These are phyloP conservation scores for Backusella westeae DNA, from an alignment of 192 early-diverging fungal species.

Conservation along the genomic window DNA sequence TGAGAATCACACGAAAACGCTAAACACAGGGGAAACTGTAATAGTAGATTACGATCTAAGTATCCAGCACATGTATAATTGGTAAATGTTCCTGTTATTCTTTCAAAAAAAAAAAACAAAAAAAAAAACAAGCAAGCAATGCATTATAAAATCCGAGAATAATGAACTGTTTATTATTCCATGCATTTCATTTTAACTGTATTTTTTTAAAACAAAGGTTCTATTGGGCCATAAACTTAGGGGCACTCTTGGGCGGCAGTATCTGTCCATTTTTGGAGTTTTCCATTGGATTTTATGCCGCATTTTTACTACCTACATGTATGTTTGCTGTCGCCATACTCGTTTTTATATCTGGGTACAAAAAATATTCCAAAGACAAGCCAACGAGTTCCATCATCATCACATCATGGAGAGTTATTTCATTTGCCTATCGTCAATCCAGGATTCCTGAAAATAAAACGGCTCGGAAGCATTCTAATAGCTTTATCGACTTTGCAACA, in stretches of 20 bases:
- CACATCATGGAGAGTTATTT: conserved; percentile 38
- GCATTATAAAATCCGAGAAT: not conserved
- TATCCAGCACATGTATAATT: conserved; percentile 67
- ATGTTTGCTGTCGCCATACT: conserved; percentile 50
- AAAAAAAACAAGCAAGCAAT: not conserved
- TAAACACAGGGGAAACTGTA: conserved; percentile 47
- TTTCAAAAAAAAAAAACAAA: not conserved
- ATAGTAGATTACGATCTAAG: conserved; percentile 59
- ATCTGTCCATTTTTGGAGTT: conserved; percentile 38
- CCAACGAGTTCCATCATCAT: conserved; percentile 53
- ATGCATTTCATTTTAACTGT: not conserved
- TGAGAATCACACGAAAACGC: conserved; percentile 45
- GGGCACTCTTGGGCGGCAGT: conserved; percentile 53
- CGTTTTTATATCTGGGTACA: conserved; percentile 52
- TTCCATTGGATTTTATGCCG: conserved; percentile 62
- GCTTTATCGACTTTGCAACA: conserved; percentile 56
- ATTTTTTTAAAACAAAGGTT: conserved; percentile 34
- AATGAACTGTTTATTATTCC: not conserved
- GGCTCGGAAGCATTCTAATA: conserved; percentile 8
- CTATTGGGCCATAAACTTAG: conserved; percentile 68
- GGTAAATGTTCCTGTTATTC: conserved; percentile 27
- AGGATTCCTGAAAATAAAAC: conserved; percentile 21
- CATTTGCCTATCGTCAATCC: conserved; percentile 20
- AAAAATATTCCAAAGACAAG: conserved; percentile 41
- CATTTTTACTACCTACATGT: conserved; percentile 54